phyloP scores from a whole-genome alignment of 2,329 filamentous ascomycete species.

The Coniochaeta hoffmannii region DNA sequence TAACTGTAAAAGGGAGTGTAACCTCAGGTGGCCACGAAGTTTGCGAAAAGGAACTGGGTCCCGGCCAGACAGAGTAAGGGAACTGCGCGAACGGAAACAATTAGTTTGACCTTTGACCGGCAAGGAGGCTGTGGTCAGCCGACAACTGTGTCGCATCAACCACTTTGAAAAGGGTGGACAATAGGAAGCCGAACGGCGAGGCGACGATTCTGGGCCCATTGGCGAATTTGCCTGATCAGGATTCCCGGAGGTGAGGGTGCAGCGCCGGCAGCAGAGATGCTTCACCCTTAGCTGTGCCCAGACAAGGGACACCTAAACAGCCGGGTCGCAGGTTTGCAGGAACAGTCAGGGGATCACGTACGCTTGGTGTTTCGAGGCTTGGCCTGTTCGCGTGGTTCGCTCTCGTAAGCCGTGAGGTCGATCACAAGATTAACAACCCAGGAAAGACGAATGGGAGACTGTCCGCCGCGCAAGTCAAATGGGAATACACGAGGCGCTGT shows the following conservation, averaged over 20 bases:
- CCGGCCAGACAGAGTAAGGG: conserved; percentile 11
- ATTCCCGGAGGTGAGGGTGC: conserved; percentile 12
- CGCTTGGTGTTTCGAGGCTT: conserved; percentile 33
- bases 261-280: conserved; percentile 9
- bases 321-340: conserved; percentile 24
- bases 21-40: neutral
- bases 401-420: neutral
- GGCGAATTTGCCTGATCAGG: conserved; percentile 17
- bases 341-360: conserved; percentile 30
- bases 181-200: conserved; percentile 1
- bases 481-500: neutral
- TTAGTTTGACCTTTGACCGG: conserved; percentile 9
- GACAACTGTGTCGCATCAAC: conserved; percentile 6
- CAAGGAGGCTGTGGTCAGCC: conserved; percentile 13
- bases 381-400: conserved; percentile 8
- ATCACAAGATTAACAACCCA: neutral
- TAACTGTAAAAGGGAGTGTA: neutral
- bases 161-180: conserved; percentile 4
- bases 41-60: neutral
- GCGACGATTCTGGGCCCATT: conserved; percentile 2
- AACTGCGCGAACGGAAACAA: conserved; percentile 13
- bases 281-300: conserved; percentile 15
- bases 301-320: conserved; percentile 22
- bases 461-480: no score
- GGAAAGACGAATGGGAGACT: no score